Percentiles rank a stretch among this genome's conserved stretches.
phyloP scores from a whole-genome alignment of 768 basidiomycete species.

The Neoboletus subvelutipes region DNA sequence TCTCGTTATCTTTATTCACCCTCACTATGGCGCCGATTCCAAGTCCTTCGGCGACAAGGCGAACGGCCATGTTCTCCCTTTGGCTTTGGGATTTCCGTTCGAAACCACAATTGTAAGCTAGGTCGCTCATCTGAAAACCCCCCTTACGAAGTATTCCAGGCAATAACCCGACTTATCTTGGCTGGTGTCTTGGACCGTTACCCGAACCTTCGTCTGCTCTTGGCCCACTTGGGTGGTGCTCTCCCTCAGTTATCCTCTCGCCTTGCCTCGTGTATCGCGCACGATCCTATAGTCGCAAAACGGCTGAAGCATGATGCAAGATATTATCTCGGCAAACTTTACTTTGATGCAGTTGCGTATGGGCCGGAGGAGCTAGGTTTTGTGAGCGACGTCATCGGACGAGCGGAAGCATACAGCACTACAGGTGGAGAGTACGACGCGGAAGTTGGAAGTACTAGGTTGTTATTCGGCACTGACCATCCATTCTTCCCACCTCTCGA shows the following conservation, averaged over 20 bases:
- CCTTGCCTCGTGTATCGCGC: constrained; percentile 79
- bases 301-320: constrained; percentile 80
- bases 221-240: constrained; percentile 87
- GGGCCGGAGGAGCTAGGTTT: constrained; percentile 84
- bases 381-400: constrained; percentile 65
- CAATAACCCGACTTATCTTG: constrained; percentile 77
- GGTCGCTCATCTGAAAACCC: not conserved
- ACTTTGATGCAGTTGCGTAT: constrained; percentile 86
- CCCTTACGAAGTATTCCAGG: constrained; percentile 36
- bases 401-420: constrained; percentile 50
- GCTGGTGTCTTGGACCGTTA: constrained; percentile 79
- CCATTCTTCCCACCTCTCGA: constrained; percentile 87
- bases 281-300: constrained; percentile 77
- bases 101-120: constrained; percentile 80
- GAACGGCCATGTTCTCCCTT: constrained; percentile 86
- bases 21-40: constrained; percentile 81
- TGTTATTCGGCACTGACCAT: constrained; percentile 87
- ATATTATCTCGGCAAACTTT: constrained; percentile 77
- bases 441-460: constrained; percentile 50
- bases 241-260: constrained; percentile 83
- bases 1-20: constrained; percentile 81
- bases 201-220: constrained; percentile 70
- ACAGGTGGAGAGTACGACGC: constrained; percentile 32
- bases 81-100: constrained; percentile 87
- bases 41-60: constrained; percentile 71